Conservation (phyloP, 164 flowering plant genomes). For the Annona squamosa region DNA sequence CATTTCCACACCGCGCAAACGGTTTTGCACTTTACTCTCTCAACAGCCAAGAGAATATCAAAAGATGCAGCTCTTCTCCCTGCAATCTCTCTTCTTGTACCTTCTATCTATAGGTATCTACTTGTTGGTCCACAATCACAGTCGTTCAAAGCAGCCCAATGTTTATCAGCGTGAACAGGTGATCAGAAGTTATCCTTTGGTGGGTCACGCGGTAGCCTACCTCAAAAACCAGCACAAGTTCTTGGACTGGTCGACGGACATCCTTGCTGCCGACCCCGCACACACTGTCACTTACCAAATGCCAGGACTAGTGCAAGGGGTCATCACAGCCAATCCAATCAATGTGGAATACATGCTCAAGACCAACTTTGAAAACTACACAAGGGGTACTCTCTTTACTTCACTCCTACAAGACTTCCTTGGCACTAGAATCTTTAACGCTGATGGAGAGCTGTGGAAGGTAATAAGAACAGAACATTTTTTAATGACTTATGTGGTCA, state of each 20-base stretch:
- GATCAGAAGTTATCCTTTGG: neutral
- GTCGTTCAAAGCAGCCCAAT: slow-evolving; percentile 17
- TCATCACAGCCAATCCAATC: slow-evolving; percentile 36
- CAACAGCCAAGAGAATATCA: too few relatives aligned
- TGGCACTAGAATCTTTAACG: slow-evolving; percentile 47
- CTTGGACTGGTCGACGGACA: slow-evolving; percentile 10
- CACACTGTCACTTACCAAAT: neutral
- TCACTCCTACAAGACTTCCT: slow-evolving; percentile 31
- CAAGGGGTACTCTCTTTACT: slow-evolving; percentile 29
- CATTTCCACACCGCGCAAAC: too few relatives aligned
- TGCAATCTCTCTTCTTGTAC: slow-evolving; percentile 13
- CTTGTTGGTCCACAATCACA: slow-evolving; percentile 1
- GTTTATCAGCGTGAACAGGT: neutral
- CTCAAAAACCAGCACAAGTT: slow-evolving; percentile 8
- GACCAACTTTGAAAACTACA: slow-evolving; percentile 39
- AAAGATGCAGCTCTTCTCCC: slow-evolving; percentile 16
- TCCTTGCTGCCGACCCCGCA: slow-evolving; percentile 2
- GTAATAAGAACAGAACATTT: neutral
- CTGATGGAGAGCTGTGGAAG: slow-evolving; percentile 42
- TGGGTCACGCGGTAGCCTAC: slow-evolving; percentile 2
- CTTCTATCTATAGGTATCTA: slow-evolving; percentile 17
- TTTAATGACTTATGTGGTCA: too few relatives aligned
- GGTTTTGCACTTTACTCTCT: too few relatives aligned
- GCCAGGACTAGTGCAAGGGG: neutral
- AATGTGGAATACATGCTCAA: slow-evolving; percentile 43